Conservation (phyloP, 208 protist genomes). For the Trichomonas vaginalis region DNA sequence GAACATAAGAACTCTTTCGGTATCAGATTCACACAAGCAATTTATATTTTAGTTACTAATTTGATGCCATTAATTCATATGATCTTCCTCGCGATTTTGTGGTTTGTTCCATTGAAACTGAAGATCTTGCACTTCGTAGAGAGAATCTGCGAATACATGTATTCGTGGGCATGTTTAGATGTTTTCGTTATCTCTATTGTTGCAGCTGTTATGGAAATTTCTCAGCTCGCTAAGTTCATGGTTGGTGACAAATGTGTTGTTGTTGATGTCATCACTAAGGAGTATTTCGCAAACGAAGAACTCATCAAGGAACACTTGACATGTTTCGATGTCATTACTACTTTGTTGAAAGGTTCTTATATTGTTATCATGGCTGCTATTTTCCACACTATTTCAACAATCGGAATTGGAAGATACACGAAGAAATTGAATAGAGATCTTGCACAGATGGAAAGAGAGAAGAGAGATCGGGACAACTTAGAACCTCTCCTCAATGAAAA, state of each 20-base stretch:
- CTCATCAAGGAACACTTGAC: background rate
- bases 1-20: background rate
- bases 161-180: slow-evolving; percentile 67
- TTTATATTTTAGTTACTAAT: slow-evolving; percentile 39
- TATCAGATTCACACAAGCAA: slow-evolving; percentile 33
- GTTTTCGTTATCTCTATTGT: slow-evolving; percentile 62
- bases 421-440: background rate
- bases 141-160: slow-evolving; percentile 43
- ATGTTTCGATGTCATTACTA: background rate
- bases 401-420: background rate
- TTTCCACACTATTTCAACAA: background rate
- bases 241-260: slow-evolving; percentile 46
- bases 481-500: background rate
- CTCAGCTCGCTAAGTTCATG: slow-evolving; percentile 65
- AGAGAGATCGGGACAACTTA: background rate
- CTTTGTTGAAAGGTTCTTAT: background rate
- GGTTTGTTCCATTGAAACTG: slow-evolving; percentile 42
- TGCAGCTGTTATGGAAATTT: slow-evolving; percentile 60
- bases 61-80: slow-evolving; percentile 44
- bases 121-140: slow-evolving; percentile 32
- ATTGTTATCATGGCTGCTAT: background rate
- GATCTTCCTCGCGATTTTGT: slow-evolving; percentile 38
- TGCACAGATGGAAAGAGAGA: background rate
- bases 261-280: slow-evolving; percentile 40
- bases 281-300: slow-evolving; percentile 16